Evolutionary conservation across 352 stramenopile species (phyloP).

Genomic region (Phytophthora fragariae): DNA sequence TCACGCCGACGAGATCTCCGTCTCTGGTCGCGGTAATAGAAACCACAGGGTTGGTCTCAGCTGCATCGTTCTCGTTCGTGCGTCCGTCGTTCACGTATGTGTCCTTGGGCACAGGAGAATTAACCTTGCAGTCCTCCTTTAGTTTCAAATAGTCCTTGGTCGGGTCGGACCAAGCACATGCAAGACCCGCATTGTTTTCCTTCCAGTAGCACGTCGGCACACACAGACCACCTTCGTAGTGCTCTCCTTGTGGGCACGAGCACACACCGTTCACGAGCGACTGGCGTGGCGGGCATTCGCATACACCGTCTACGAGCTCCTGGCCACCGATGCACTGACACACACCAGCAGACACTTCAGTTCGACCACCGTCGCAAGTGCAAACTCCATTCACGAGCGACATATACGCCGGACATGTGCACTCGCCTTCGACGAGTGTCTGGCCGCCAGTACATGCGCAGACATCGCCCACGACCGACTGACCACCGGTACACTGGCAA

Average conservation of each 20-base stretch:
- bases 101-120: conserved; percentile 22
- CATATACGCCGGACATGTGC: conserved; percentile 1
- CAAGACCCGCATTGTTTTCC: conserved; percentile 11
- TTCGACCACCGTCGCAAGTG: background rate
- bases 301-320: background rate
- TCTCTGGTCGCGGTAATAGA: conserved; percentile 23
- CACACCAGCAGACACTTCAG: background rate
- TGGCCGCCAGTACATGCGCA: conserved; percentile 9
- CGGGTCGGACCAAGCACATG: conserved; percentile 3
- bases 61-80: conserved; percentile 18
- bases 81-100: conserved; percentile 35
- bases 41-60: conserved; percentile 8
- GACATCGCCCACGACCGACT: background rate
- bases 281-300: background rate
- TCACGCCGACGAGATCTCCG: background rate
- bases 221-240: background rate
- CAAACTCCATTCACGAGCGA: background rate
- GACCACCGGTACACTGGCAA: background rate
- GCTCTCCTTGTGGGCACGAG: background rate
- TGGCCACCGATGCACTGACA: background rate
- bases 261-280: background rate
- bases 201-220: conserved; percentile 22
- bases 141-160: conserved; percentile 6
- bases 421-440: background rate
- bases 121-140: conserved; percentile 11